Base-by-base conservation (phyloP, 2,329 filamentous ascomycete species). In the Neofusicoccum laricinum region DNA sequence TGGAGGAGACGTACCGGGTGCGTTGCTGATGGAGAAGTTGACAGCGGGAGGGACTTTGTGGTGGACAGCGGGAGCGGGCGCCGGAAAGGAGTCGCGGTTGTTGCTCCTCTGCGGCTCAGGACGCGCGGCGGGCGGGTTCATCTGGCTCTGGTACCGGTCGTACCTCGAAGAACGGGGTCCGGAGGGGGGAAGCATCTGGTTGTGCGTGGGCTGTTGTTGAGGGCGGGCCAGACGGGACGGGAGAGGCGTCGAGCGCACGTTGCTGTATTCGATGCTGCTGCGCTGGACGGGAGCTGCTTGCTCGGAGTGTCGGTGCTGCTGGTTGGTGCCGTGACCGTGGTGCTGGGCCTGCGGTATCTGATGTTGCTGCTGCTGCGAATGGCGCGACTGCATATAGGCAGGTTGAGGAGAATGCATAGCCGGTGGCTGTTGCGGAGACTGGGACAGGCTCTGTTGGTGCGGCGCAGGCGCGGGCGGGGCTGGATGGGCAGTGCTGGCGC, bases 321-420 rank as follows among this genome's bases (percentile, higher is more conserved):
- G 76, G 67, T 69, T 71, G 36, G 69, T 69, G 57, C 74, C 70
- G 67, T 81, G 80, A 40, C 70, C 72, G 66, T 81, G 79, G 51
- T 77, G 74, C 66, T 76, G 73, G 51, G 72, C 73, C 68, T 77
- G 75, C 36, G 72, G 72, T 71, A 77, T 77, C 64, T 65, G 69
- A 64, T 55, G 72, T 65, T 71, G 75, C 65, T 53, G 72, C 65
- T 70, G 71, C 66, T 76, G 77, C 67, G 66, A 68, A 66, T 75
- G 71, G 21, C 63, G 64, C 71, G 71, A 48, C 71, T 71, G 46
- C 70, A 66, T 69, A 67, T 77, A 76, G 6, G 71, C 53, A 15
- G 53, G 32, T 32, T 67, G 65, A 2, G 64, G 67, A 40, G 67
- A 66, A 51, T 66, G 68, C 77, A 80, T 79, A 15, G 73, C 64